Conservation (phyloP, 2,329 filamentous ascomycete species). For the Exophiala mesophila region DNA sequence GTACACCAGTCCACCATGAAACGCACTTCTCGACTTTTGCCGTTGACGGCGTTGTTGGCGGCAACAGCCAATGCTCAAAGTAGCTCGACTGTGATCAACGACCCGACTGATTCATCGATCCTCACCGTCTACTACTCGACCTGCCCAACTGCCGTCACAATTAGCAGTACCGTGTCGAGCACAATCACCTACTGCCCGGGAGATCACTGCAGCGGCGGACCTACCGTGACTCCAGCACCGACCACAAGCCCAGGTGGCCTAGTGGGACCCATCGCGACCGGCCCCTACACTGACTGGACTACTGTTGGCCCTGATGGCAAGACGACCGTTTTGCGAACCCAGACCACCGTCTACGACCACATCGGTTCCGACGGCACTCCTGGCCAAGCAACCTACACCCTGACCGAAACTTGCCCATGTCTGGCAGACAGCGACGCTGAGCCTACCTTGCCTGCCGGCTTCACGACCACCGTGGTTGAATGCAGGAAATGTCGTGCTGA, state of each 20-base stretch:
- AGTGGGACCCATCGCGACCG: conserved; percentile 2
- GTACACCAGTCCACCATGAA: conserved; percentile 15
- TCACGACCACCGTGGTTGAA: conserved; percentile 23
- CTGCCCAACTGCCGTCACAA: conserved; percentile 24
- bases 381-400: conserved; percentile 29
- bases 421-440: conserved; percentile 11
- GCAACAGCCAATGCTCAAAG: conserved; percentile 25
- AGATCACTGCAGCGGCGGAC: conserved; percentile 16
- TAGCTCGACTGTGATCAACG: conserved; percentile 14
- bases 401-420: conserved; percentile 31
- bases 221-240: conserved; percentile 18
- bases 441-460: conserved; percentile 18
- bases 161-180: conserved; percentile 24
- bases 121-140: conserved; percentile 25
- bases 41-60: conserved; percentile 19
- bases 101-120: conserved; percentile 11
- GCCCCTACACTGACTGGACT: conserved; percentile 20
- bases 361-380: conserved; percentile 26
- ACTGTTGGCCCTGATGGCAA: conserved; percentile 23
- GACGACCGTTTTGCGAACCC: conserved; percentile 22
- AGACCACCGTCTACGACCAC: conserved; percentile 27
- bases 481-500: conserved; percentile 20
- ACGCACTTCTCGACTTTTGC: conserved; percentile 14
- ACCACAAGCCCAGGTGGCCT: conserved; percentile 3
- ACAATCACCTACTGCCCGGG: conserved; percentile 24